These are phyloP conservation scores for Vitis riparia DNA, from an alignment of 164 flowering plant species.

Conservation along the genomic window DNA sequence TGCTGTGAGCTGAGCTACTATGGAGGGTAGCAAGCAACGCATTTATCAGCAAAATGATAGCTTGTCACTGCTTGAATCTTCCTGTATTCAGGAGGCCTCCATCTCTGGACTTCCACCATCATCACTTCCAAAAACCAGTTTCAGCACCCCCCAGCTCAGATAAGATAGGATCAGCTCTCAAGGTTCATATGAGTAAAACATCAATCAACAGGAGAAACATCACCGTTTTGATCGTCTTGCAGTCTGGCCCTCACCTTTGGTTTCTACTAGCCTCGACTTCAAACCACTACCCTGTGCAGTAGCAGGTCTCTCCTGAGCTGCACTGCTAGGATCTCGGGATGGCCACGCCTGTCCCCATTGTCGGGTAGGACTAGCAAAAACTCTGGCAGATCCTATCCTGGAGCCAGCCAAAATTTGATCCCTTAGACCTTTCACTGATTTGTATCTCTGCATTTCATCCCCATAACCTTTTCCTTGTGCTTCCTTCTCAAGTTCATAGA, in stretches of 20 bases:
- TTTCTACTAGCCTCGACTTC: constrained; percentile 46
- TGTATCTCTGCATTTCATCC: constrained; percentile 48
- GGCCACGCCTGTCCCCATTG: constrained; percentile 47
- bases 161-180: neutral
- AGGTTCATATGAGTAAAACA: neutral
- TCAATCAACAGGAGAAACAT: constrained; percentile 1
- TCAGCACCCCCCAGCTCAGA: no score
- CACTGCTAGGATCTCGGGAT: constrained; percentile 36
- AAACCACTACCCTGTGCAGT: constrained; percentile 31
- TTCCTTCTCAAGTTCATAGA: constrained; percentile 36
- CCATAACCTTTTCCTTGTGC: constrained; percentile 32
- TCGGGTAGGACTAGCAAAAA: constrained; percentile 47
- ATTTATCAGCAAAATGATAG: neutral
- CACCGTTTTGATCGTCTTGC: constrained; percentile 49
- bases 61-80: constrained; percentile 4
- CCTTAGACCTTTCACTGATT: constrained; percentile 51
- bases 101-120: neutral
- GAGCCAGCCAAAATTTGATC: constrained; percentile 55
- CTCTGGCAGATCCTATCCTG: constrained; percentile 37
- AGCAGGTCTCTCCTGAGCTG: constrained; percentile 39
- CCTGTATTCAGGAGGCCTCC: neutral
- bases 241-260: constrained; percentile 31
- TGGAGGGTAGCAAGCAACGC: neutral
- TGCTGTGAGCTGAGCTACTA: constrained; percentile 5
- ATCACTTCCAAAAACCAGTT: neutral